Conservation (phyloP, 371 early-diverging fungal genomes). For the Basidiobolus meristosporus region DNA sequence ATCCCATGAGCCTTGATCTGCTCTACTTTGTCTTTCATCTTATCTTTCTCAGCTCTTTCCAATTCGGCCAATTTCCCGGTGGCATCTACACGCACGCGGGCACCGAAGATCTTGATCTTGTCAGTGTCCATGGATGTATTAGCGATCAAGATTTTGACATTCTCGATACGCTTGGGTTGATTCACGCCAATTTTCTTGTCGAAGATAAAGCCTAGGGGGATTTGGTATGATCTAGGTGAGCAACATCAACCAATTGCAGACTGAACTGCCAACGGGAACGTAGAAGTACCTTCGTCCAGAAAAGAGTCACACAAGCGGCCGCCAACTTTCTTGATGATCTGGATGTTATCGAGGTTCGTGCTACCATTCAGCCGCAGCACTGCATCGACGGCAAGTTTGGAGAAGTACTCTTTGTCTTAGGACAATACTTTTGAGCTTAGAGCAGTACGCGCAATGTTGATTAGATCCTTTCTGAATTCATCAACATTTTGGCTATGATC, state of each 20-base stretch:
- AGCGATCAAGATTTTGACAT: constrained; percentile 93
- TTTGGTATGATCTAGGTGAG: background rate
- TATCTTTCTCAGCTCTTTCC: constrained; percentile 96
- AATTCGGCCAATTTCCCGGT: constrained; percentile 95
- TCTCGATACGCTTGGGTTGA: constrained; percentile 89
- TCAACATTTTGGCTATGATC: constrained; percentile 42
- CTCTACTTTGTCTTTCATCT: constrained; percentile 98
- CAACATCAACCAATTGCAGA: background rate
- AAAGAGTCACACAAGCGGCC: constrained; percentile 95
- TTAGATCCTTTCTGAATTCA: constrained; percentile 66
- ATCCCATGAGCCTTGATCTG: constrained; percentile 93
- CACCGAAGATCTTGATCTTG: constrained; percentile 99
- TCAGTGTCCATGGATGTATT: constrained; percentile 99
- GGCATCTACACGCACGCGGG: constrained; percentile 92
- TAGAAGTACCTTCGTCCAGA: constrained; percentile 67
- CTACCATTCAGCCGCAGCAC: constrained; percentile 88
- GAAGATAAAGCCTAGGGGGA: constrained; percentile 66
- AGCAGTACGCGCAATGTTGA: constrained; percentile 97
- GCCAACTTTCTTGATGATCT: constrained; percentile 97
- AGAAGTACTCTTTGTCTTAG: constrained; percentile 92
- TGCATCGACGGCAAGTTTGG: constrained; percentile 93
- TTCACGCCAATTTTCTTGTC: constrained; percentile 97
- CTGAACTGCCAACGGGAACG: too few species aligned
- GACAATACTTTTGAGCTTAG: constrained; percentile 95
- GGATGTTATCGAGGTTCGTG: constrained; percentile 95